A percentile compares a stretch with the other conserved stretches of the same genome.
Evolutionary conservation across 2,329 filamentous ascomycete species (phyloP).

Genomic region (Neofusicoccum kwambonambiense): DNA sequence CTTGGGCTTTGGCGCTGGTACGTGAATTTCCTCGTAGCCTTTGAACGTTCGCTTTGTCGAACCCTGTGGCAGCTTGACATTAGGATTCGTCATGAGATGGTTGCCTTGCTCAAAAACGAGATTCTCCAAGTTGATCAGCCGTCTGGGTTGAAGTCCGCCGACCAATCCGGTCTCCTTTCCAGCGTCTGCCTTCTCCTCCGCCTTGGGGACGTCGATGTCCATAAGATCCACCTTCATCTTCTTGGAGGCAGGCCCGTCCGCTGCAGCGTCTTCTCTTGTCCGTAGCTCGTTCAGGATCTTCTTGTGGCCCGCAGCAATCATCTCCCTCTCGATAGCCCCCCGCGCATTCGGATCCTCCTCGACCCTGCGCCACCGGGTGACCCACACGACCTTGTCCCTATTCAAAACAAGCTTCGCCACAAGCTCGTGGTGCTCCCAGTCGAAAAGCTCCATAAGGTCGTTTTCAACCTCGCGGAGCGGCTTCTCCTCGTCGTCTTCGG

Average conservation of each 20-base stretch:
- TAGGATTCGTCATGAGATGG: slow-evolving; percentile 98
- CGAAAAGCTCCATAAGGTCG: slow-evolving; percentile 96
- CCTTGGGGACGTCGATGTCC: slow-evolving; percentile 77
- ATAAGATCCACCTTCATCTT: slow-evolving; percentile 83
- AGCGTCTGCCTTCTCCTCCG: slow-evolving; percentile 49
- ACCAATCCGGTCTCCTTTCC: slow-evolving; percentile 55
- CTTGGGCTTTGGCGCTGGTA: slow-evolving; percentile 87
- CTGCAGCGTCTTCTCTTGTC: slow-evolving; percentile 63
- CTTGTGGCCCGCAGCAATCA: slow-evolving; percentile 82
- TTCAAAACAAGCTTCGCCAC: slow-evolving; percentile 90
- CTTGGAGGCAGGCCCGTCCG: slow-evolving; percentile 60
- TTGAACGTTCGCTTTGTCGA: slow-evolving; percentile 96
- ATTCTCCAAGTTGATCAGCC: slow-evolving; percentile 90
- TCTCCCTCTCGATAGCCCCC: slow-evolving; percentile 79
- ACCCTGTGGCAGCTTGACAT: slow-evolving; percentile 87
- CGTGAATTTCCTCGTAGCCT: slow-evolving; percentile 97
- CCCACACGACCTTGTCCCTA: slow-evolving; percentile 92
- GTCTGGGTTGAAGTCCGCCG: slow-evolving; percentile 81
- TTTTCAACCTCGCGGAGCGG: slow-evolving; percentile 92
- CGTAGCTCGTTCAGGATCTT: slow-evolving; percentile 85
- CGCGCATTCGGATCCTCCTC: slow-evolving; percentile 74
- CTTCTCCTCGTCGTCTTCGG: slow-evolving; percentile 77
- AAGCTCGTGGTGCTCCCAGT: slow-evolving; percentile 92
- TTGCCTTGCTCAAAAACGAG: slow-evolving; percentile 97
- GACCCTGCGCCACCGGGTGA: slow-evolving; percentile 79